These are phyloP conservation scores for Crithidia fasciculata DNA, from an alignment of 208 protist species.

Conservation along the genomic window DNA sequence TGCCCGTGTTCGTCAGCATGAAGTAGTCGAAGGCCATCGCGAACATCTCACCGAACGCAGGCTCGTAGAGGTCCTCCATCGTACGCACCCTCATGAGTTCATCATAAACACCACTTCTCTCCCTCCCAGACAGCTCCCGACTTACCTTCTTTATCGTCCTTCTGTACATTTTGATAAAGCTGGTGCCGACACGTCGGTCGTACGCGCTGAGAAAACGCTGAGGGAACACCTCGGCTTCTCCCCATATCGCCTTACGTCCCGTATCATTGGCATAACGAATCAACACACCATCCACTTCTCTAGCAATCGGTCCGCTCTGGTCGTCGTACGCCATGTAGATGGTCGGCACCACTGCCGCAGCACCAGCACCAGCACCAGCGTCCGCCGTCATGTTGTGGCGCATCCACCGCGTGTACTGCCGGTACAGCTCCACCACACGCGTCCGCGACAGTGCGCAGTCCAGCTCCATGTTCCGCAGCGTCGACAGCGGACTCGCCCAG, in stretches of 20 bases:
- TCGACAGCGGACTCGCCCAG: conserved; percentile 7
- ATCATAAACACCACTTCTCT: background rate
- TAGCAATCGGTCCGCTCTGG: background rate
- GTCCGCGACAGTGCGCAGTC: conserved; percentile 1
- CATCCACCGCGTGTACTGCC: conserved; percentile 5
- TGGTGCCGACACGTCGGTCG: background rate
- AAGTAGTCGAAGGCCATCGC: conserved; percentile 13
- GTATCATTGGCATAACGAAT: background rate
- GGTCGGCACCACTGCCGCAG: background rate
- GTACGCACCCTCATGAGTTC: background rate
- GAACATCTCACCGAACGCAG: background rate
- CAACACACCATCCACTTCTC: background rate
- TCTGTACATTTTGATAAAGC: background rate
- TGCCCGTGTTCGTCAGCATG: conserved; percentile 3
- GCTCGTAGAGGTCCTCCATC: background rate
- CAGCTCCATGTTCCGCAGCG: background rate
- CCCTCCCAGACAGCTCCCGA: background rate
- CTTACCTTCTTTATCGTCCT: background rate
- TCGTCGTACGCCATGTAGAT: conserved; percentile 6
- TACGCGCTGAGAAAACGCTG: background rate
- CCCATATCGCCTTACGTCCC: background rate
- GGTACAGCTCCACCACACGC: background rate
- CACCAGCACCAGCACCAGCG: background rate
- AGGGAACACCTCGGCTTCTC: background rate
- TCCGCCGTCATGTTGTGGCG: background rate